Evolutionary conservation across 2,329 filamentous ascomycete genomes (phyloP).

Genomic region (Calonectria ilicicola): DNA sequence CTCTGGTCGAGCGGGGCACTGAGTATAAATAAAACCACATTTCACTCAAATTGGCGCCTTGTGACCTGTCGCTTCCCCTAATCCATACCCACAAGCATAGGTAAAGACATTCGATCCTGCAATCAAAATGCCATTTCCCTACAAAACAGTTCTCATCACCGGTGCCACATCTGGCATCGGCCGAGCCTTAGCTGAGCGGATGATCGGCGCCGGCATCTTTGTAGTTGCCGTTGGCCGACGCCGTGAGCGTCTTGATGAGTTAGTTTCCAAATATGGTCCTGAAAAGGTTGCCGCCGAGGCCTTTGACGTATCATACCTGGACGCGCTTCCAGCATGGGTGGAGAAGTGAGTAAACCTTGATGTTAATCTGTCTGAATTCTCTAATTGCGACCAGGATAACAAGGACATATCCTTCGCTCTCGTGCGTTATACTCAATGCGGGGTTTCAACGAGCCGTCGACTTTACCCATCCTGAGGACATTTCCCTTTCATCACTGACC

Average conservation of each 20-base stretch:
- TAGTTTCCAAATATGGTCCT: slow-evolving; percentile 56
- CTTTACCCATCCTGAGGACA: slow-evolving; percentile 25
- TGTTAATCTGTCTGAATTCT: neutral
- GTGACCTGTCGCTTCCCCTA: neutral
- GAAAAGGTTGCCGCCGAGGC: slow-evolving; percentile 49
- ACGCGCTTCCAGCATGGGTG: slow-evolving; percentile 40
- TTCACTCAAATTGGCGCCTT: neutral
- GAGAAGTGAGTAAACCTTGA: slow-evolving; percentile 12
- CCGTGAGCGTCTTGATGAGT: slow-evolving; percentile 59
- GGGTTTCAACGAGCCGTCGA: slow-evolving; percentile 60
- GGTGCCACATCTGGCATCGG: slow-evolving; percentile 35
- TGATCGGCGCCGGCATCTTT: slow-evolving; percentile 53
- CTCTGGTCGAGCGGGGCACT: too few species aligned
- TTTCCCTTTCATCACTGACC: slow-evolving; percentile 40
- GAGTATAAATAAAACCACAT: neutral
- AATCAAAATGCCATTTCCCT: slow-evolving; percentile 61
- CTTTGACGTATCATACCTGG: slow-evolving; percentile 57
- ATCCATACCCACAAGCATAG: neutral
- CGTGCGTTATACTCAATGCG: slow-evolving; percentile 64
- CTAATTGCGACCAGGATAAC: slow-evolving; percentile 2
- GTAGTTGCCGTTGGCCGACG: slow-evolving; percentile 61
- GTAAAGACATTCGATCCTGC: too few species aligned
- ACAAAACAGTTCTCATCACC: slow-evolving; percentile 66
- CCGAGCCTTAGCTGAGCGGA: slow-evolving; percentile 43
- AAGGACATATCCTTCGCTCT: slow-evolving; percentile 47